Percentiles rank a stretch among this genome's conserved stretches.
Evolutionary conservation across 2,329 filamentous ascomycete genomes (phyloP).

Genomic region (Lachnellula cervina): DNA sequence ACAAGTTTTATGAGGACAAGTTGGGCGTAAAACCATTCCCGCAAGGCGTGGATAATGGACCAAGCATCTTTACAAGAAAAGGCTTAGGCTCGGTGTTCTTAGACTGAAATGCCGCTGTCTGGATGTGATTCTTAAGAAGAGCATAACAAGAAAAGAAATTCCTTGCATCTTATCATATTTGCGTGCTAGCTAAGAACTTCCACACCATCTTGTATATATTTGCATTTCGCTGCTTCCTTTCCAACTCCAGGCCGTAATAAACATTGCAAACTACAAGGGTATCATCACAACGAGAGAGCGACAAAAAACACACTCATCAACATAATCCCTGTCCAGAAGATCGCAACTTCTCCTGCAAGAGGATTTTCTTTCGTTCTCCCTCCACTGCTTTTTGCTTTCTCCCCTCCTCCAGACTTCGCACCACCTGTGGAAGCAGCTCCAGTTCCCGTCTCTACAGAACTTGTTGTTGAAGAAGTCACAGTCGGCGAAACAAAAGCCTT

Average conservation of each 20-base stretch:
- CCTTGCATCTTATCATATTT: too few species aligned
- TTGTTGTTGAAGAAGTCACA: neutral
- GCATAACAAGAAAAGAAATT: too few species aligned
- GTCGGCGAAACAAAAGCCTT: slow-evolving; percentile 9
- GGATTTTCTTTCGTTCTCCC: neutral
- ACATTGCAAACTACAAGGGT: neutral
- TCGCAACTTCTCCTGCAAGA: neutral
- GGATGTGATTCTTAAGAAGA: too few species aligned
- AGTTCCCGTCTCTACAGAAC: neutral
- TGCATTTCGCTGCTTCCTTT: neutral
- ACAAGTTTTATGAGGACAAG: slow-evolving; percentile 18
- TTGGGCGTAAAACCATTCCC: slow-evolving; percentile 15
- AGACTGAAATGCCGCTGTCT: too few species aligned
- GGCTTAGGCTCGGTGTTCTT: neutral
- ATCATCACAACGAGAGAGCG: slow-evolving; percentile 7
- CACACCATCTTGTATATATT: too few species aligned
- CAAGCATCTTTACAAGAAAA: neutral
- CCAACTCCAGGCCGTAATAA: neutral
- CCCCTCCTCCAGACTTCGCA: neutral
- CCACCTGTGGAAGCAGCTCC: neutral
- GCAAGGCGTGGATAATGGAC: slow-evolving; percentile 5
- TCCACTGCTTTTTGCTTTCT: neutral
- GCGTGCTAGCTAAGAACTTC: too few species aligned
- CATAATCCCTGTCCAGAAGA: slow-evolving; percentile 7
- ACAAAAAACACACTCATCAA: slow-evolving; percentile 7